A percentile compares a stretch with the other conserved stretches of the same genome.
These are phyloP conservation scores for Articulospora tetracladia DNA, from an alignment of 495 filamentous ascomycete species.

Conservation along the genomic window DNA sequence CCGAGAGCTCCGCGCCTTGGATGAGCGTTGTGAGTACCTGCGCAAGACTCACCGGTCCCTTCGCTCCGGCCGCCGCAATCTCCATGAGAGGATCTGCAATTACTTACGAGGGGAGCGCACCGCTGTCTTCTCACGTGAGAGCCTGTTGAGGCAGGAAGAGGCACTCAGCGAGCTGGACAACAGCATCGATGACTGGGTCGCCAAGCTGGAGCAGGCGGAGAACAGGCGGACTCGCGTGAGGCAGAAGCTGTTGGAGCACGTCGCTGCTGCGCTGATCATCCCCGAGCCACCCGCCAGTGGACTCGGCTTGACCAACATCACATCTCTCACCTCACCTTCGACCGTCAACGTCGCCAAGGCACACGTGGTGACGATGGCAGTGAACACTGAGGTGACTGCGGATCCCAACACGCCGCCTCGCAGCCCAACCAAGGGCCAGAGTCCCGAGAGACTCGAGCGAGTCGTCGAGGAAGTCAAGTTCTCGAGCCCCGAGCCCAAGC, in stretches of 20 bases:
- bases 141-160: slow-evolving; percentile 70
- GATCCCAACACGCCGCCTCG: slow-evolving; percentile 25
- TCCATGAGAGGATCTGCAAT: slow-evolving; percentile 64
- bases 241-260: slow-evolving; percentile 75
- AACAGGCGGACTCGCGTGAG: slow-evolving; percentile 63
- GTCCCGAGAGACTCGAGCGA: slow-evolving; percentile 6
- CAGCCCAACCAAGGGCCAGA: slow-evolving; percentile 17
- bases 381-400: neutral
- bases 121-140: slow-evolving; percentile 62
- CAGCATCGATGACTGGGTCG: slow-evolving; percentile 73
- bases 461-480: slow-evolving; percentile 18
- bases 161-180: slow-evolving; percentile 64
- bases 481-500: slow-evolving; percentile 5
- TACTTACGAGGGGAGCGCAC: slow-evolving; percentile 60
- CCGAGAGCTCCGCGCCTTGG: slow-evolving; percentile 63
- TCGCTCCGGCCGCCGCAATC: slow-evolving; percentile 59
- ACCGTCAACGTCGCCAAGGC: neutral
- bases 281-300: slow-evolving; percentile 8
- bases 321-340: neutral
- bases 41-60: slow-evolving; percentile 66
- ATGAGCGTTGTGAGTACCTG: slow-evolving; percentile 69
- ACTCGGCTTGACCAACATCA: neutral
- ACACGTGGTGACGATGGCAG: slow-evolving; percentile 7
- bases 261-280: slow-evolving; percentile 53
- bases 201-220: slow-evolving; percentile 70